A percentile compares a stretch with the other conserved stretches of the same genome.
Conservation (phyloP, 192 early-diverging fungal species). For the Mortierella hygrophila region DNA sequence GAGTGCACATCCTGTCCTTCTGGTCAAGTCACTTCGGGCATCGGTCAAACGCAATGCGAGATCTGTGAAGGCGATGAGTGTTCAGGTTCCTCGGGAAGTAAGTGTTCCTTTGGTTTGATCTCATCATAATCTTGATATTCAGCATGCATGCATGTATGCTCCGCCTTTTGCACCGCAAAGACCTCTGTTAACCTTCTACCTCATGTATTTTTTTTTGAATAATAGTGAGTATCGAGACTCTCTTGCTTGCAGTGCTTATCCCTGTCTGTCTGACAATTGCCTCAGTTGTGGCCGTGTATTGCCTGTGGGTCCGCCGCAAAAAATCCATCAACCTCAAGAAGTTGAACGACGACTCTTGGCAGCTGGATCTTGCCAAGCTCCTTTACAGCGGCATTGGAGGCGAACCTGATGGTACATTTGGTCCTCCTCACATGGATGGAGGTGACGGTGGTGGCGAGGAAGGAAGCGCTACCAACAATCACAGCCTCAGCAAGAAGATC, state of each 20-base stretch:
- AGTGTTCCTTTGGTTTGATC: not conserved
- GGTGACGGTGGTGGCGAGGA: not conserved
- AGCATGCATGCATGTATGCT: not conserved
- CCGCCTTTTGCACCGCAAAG: too few relatives aligned
- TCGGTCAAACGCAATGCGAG: constrained; percentile 24
- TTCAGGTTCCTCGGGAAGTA: constrained; percentile 6
- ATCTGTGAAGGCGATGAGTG: constrained; percentile 25
- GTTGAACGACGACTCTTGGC: constrained; percentile 55
- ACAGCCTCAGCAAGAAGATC: not conserved
- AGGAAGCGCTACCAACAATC: not conserved
- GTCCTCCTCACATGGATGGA: constrained; percentile 12
- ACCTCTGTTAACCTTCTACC: not conserved
- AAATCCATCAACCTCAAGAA: constrained; percentile 21
- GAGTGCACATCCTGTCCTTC: constrained; percentile 15
- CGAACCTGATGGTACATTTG: constrained; percentile 18
- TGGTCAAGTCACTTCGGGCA: constrained; percentile 23
- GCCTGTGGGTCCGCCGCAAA: constrained; percentile 29
- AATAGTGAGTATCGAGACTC: constrained; percentile 1
- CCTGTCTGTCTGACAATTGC: constrained; percentile 1
- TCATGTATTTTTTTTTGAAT: not conserved
- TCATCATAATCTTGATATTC: not conserved
- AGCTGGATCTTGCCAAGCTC: constrained; percentile 42
- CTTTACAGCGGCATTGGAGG: constrained; percentile 38
- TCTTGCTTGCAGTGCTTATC: constrained; percentile 32
- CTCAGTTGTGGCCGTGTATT: not conserved